Evolutionary conservation across 768 basidiomycete species (phyloP).

Genomic region (Heimioporus sp.): DNA sequence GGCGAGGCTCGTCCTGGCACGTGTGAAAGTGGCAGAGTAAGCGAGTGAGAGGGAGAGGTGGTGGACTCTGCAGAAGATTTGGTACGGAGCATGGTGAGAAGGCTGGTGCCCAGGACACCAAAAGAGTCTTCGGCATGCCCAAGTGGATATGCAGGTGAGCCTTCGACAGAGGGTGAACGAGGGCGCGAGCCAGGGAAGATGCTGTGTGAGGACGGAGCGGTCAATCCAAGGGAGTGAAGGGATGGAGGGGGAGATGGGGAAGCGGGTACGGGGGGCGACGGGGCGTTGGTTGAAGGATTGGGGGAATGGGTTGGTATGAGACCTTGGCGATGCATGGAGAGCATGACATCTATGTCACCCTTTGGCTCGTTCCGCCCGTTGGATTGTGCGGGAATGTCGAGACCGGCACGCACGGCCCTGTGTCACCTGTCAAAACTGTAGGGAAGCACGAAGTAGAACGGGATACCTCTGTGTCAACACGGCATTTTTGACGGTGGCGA

Average conservation of each 20-base stretch:
- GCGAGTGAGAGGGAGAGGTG: conserved; percentile 28
- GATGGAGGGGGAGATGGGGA: conserved; percentile 29
- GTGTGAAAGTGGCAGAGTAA: conserved; percentile 28
- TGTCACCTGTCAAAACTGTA: not conserved
- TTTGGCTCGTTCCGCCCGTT: conserved; percentile 56
- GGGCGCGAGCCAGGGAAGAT: conserved; percentile 23
- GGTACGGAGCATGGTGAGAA: conserved; percentile 50
- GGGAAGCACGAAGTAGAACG: not conserved
- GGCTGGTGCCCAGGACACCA: conserved; percentile 49
- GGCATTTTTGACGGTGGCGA: conserved; percentile 66
- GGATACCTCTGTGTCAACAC: conserved; percentile 68
- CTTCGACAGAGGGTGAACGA: conserved; percentile 38
- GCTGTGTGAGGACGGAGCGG: conserved; percentile 17
- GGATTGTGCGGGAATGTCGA: conserved; percentile 46
- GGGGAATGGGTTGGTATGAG: conserved; percentile 34
- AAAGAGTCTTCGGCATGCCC: conserved; percentile 53
- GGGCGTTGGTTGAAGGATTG: conserved; percentile 8
- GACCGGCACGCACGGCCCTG: conserved; percentile 69
- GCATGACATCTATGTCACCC: conserved; percentile 82
- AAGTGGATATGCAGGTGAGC: conserved; percentile 41
- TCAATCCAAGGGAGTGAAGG: conserved; percentile 25
- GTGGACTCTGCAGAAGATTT: conserved; percentile 32
- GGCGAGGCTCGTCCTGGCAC: conserved; percentile 19
- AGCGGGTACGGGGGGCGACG: conserved; percentile 17
- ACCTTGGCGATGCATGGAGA: conserved; percentile 75